phyloP scores from a whole-genome alignment of 805 yeast genomes.

The Monosporozyma siamensis region DNA sequence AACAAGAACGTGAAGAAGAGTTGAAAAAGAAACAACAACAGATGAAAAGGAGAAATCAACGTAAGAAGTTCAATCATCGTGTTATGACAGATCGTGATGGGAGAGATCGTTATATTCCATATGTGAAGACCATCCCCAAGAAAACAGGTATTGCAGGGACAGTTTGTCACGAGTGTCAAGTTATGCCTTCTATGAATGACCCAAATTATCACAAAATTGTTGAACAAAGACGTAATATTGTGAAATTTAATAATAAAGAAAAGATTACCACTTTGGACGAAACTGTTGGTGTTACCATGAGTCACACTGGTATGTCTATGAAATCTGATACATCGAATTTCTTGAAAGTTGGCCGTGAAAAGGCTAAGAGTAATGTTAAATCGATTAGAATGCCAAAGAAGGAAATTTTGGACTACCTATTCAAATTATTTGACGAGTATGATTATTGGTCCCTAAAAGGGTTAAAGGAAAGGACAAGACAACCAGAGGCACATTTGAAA shows the following conservation, averaged over 20 bases:
- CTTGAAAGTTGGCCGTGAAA: slow-evolving; percentile 44
- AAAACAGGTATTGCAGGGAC: slow-evolving; percentile 81
- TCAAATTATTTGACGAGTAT: slow-evolving; percentile 84
- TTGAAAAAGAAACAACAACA: slow-evolving; percentile 32
- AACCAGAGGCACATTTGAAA: slow-evolving; percentile 88
- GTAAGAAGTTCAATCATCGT: slow-evolving; percentile 27
- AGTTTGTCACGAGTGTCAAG: slow-evolving; percentile 85
- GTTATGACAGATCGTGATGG: slow-evolving; percentile 34
- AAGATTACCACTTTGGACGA: slow-evolving; percentile 63
- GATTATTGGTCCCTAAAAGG: slow-evolving; percentile 97
- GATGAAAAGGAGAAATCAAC: slow-evolving; percentile 31
- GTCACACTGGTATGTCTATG: slow-evolving; percentile 78
- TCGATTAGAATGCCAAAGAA: slow-evolving; percentile 92
- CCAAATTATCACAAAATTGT: slow-evolving; percentile 58
- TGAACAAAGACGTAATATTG: slow-evolving; percentile 43
- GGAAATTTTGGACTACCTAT: slow-evolving; percentile 79
- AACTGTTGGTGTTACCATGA: slow-evolving; percentile 79
- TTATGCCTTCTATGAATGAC: slow-evolving; percentile 69
- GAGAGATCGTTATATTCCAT: slow-evolving; percentile 54
- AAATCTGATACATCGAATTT: slow-evolving; percentile 63
- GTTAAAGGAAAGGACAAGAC: slow-evolving; percentile 83
- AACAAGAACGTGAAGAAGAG: slow-evolving; percentile 30
- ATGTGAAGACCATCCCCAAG: slow-evolving; percentile 79
- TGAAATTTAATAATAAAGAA: slow-evolving; percentile 43
- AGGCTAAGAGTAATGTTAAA: slow-evolving; percentile 40